A percentile compares a stretch with the other conserved stretches of the same genome.
These are phyloP conservation scores for Moesziomyces aphidis DNA, from an alignment of 1,284 basidiomycete genomes.

Conservation along the genomic window DNA sequence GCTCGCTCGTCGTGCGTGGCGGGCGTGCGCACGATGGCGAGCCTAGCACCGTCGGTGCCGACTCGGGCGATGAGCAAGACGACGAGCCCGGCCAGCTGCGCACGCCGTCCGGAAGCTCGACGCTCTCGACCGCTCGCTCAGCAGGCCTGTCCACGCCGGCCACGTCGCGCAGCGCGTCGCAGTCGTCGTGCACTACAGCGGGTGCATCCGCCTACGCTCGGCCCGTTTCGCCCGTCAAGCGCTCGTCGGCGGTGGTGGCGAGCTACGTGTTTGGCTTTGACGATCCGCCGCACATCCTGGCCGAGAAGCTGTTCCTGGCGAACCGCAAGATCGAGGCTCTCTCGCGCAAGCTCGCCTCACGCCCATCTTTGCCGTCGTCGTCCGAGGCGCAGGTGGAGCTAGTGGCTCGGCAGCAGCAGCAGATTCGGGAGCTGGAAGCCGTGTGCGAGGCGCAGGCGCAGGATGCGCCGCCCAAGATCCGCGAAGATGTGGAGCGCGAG, in stretches of 20 bases:
- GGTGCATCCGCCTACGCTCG: conserved; percentile 22
- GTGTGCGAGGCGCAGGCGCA: conserved; percentile 57
- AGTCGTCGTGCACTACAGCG: conserved; percentile 6
- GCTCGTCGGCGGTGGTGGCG: background rate
- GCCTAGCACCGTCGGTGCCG: background rate
- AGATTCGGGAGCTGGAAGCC: conserved; percentile 57
- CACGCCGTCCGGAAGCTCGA: background rate
- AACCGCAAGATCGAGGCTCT: conserved; percentile 43
- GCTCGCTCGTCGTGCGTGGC: conserved; percentile 56
- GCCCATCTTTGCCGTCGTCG: conserved; percentile 38
- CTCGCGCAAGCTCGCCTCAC: conserved; percentile 39
- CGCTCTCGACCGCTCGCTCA: background rate
- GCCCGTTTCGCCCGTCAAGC: conserved; percentile 55
- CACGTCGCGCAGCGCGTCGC: conserved; percentile 16
- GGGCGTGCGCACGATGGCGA: conserved; percentile 29
- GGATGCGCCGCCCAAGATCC: conserved; percentile 55
- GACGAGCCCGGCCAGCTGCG: background rate
- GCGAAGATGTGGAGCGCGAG: conserved; percentile 62
- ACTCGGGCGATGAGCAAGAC: conserved; percentile 9
- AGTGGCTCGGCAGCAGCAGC: conserved; percentile 47
- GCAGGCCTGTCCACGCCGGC: conserved; percentile 5
- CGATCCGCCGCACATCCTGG: conserved; percentile 54
- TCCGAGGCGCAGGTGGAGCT: conserved; percentile 29
- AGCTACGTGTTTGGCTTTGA: conserved; percentile 39
- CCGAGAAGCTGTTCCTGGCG: conserved; percentile 61